A percentile compares a stretch with the other conserved stretches of the same genome.
phyloP scores from a whole-genome alignment of 1,284 basidiomycete species.

The Ganoderma boninense region DNA sequence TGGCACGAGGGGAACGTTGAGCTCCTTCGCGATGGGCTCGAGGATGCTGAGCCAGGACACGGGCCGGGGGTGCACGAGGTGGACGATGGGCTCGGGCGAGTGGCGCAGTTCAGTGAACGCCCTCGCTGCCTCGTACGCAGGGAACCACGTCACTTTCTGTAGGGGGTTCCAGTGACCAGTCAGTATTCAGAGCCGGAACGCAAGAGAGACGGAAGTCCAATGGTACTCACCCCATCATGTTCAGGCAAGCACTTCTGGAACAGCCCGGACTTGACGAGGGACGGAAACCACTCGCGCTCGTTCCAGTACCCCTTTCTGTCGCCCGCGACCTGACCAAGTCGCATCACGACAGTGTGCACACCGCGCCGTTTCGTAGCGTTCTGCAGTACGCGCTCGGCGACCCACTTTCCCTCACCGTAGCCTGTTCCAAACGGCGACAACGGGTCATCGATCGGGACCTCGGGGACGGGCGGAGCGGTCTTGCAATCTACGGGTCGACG shows the following conservation, averaged over 20 bases:
- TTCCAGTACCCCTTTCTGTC: slow-evolving; percentile 51
- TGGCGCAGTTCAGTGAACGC: slow-evolving; percentile 36
- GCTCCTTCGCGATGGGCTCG: slow-evolving; percentile 28
- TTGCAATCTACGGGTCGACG: slow-evolving; percentile 21
- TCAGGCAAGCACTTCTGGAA: slow-evolving; percentile 41
- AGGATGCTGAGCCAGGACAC: slow-evolving; percentile 33
- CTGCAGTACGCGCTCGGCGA: slow-evolving; percentile 44
- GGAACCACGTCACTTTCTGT: slow-evolving; percentile 39
- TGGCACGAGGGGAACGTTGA: slow-evolving; percentile 34
- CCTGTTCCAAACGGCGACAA: slow-evolving; percentile 44
- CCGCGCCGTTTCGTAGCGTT: slow-evolving; percentile 31
- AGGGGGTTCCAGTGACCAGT: neutral
- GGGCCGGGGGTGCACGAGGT: slow-evolving; percentile 42
- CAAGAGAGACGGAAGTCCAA: neutral
- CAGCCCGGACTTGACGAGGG: slow-evolving; percentile 46
- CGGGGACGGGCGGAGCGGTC: slow-evolving; percentile 20
- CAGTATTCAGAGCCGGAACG: neutral
- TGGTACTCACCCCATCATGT: slow-evolving; percentile 24
- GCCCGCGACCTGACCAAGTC: slow-evolving; percentile 55
- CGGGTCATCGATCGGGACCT: slow-evolving; percentile 31
- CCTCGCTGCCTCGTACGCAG: slow-evolving; percentile 35
- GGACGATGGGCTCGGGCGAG: slow-evolving; percentile 32
- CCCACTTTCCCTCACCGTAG: slow-evolving; percentile 52
- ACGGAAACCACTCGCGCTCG: slow-evolving; percentile 54
- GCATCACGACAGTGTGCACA: slow-evolving; percentile 44